These are phyloP conservation scores for Fomitopsis betulina DNA, from an alignment of 1,284 basidiomycete species.

Conservation along the genomic window DNA sequence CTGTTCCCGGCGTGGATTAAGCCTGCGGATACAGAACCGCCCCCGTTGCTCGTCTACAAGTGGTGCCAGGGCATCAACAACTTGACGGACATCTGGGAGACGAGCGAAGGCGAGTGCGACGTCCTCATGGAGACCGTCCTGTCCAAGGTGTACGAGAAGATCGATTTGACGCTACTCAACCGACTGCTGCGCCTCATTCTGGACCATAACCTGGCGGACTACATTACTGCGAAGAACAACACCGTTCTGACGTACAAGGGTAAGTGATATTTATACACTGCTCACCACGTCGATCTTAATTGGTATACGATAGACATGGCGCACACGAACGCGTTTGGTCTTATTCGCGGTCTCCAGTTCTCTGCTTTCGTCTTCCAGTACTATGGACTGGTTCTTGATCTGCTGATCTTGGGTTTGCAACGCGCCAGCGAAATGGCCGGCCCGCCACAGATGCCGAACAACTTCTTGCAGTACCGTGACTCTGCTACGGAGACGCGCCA, in stretches of 20 bases:
- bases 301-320: constrained; percentile 65
- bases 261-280: constrained; percentile 26
- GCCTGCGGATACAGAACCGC: constrained; percentile 93
- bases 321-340: constrained; percentile 87
- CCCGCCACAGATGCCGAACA: constrained; percentile 92
- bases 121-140: constrained; percentile 97
- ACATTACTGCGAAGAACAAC: constrained; percentile 98
- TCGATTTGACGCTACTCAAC: constrained; percentile 92
- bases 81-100: constrained; percentile 94
- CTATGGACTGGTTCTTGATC: constrained; percentile 87
- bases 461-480: constrained; percentile 94
- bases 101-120: constrained; percentile 91
- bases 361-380: constrained; percentile 98
- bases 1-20: constrained; percentile 98
- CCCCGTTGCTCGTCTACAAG: constrained; percentile 95
- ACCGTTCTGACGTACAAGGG: constrained; percentile 90
- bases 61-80: constrained; percentile 96
- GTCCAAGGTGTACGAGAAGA: constrained; percentile 96
- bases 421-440: constrained; percentile 97
- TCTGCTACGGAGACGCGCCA: constrained; percentile 91
- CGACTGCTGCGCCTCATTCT: constrained; percentile 90
- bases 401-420: constrained; percentile 90
- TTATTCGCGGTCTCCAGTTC: constrained; percentile 94
- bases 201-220: constrained; percentile 96
- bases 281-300: not conserved